Conservation (phyloP, 2,329 filamentous ascomycete genomes). For the Colletotrichum orchidophilum region DNA sequence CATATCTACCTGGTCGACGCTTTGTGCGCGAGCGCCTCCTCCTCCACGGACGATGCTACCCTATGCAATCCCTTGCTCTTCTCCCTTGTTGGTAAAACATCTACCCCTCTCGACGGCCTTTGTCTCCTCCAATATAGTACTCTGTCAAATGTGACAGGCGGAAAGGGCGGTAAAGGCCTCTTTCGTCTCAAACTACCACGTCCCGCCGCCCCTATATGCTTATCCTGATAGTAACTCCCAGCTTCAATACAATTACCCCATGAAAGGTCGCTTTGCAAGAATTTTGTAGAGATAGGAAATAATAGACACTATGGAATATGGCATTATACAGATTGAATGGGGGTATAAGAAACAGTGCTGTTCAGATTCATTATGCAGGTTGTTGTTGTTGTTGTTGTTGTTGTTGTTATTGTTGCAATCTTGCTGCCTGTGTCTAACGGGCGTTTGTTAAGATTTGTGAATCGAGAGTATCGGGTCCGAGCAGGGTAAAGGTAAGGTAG, state of each 20-base stretch:
- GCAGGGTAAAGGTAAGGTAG: neutral
- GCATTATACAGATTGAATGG: slow-evolving; percentile 18
- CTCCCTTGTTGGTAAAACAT: slow-evolving; percentile 13
- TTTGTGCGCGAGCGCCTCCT: neutral
- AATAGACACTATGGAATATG: slow-evolving; percentile 25
- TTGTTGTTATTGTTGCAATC: too few relatives aligned
- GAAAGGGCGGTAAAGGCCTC: slow-evolving; percentile 18
- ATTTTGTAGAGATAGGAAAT: neutral
- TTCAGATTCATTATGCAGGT: slow-evolving; percentile 16
- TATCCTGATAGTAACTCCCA: slow-evolving; percentile 8
- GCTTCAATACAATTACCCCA: neutral
- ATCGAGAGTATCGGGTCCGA: neutral
- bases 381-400: too few relatives aligned
- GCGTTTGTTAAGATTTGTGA: slow-evolving; percentile 1
- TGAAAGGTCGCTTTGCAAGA: slow-evolving; percentile 1
- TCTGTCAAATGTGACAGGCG: slow-evolving; percentile 9
- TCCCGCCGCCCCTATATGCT: neutral
- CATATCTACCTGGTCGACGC: neutral
- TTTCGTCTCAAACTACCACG: neutral
- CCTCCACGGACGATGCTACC: slow-evolving; percentile 9
- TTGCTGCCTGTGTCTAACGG: slow-evolving; percentile 7
- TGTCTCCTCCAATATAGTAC: neutral
- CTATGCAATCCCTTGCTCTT: slow-evolving; percentile 2
- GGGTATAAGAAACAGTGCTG: slow-evolving; percentile 26
- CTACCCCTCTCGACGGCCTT: neutral